Base-by-base conservation (phyloP, 768 basidiomycete genomes). In the Auricularia cornea region DNA sequence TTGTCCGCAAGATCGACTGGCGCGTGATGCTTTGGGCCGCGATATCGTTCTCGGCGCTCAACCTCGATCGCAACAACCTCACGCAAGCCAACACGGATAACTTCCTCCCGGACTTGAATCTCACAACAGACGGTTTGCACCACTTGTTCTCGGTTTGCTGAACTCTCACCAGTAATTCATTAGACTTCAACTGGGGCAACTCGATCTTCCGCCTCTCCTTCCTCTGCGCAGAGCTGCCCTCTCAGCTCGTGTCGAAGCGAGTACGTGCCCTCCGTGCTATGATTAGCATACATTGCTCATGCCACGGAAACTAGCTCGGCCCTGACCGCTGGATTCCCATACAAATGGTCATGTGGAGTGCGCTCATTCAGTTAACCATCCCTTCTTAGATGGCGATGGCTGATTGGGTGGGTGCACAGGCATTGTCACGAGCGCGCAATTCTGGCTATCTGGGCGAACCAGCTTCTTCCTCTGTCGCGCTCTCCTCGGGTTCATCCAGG, bases 41-140 rank as follows among this genome's bases (percentile, higher is more conserved):
- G 59, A 73, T 84, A 66, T 87, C 86, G 84, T 88, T 88, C 74
- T 84, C 85, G 66, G 73, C 78, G 26, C 72, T 87, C 32, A 83
- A 85, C 65, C 67, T 85, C 59, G 86, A 86, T 68, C 75, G 87
- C 30, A 77, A 75, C 59, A 89, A 88, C 69, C 76, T 88, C 33
- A 80, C 81, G 1, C 84, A 85, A 70, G 87, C 88, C 33, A 87
- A 87, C 65, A 80, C 85, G 2, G 87, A 88, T 71, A 88, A 86
- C 70, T 83, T 90, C 67, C 73, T 89, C n/a, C 64, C 74, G 2
- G 86, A 89, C 67, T 77, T 89, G 8, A 70, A 76, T 2, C 74
- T 89, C 65, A 87, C 81, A 23, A 86, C 85, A 0, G 76, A 87
- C 67, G 84, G 85, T 48, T 6, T 6, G 16, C 23, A 6, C 16